Percentiles rank a stretch among this genome's conserved stretches.
Evolutionary conservation across 345 rosid genomes (phyloP).

Genomic region (Bruguiera parviflora): DNA sequence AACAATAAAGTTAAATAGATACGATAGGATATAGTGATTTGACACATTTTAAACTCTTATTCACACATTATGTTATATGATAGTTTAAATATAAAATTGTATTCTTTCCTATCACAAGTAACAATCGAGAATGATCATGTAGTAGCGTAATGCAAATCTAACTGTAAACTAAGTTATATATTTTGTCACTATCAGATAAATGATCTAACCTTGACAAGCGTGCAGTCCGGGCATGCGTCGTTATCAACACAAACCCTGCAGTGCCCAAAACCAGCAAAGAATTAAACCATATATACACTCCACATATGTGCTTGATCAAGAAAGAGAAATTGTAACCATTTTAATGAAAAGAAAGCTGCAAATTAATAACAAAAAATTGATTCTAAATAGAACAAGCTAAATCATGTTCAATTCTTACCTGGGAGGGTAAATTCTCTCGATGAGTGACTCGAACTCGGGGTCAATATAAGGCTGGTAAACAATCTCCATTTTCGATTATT

Average conservation of each 20-base stretch:
- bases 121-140: background rate
- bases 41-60: too few relatives aligned
- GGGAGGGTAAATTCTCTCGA: conserved; percentile 86
- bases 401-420: conserved; percentile 31
- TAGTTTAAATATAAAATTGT: too few relatives aligned
- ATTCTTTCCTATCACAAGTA: too few relatives aligned
- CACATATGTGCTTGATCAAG: background rate
- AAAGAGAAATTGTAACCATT: background rate
- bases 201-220: conserved; percentile 71
- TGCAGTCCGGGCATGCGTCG: conserved; percentile 66
- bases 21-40: too few relatives aligned
- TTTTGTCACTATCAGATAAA: background rate
- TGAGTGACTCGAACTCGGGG: conserved; percentile 71
- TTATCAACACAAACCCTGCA: conserved; percentile 86
- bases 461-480: conserved; percentile 68
- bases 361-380: too few relatives aligned
- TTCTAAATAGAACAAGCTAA: too few relatives aligned
- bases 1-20: too few relatives aligned
- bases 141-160: background rate
- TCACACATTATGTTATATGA: too few relatives aligned
- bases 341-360: too few relatives aligned
- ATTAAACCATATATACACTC: background rate
- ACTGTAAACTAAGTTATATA: too few relatives aligned
- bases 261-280: conserved; percentile 13
- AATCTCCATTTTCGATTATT: conserved; percentile 45